Percentiles rank a stretch among this genome's conserved stretches.
phyloP scores from a whole-genome alignment of 2,329 filamentous ascomycete species.

The Dactylellina haptotyla region DNA sequence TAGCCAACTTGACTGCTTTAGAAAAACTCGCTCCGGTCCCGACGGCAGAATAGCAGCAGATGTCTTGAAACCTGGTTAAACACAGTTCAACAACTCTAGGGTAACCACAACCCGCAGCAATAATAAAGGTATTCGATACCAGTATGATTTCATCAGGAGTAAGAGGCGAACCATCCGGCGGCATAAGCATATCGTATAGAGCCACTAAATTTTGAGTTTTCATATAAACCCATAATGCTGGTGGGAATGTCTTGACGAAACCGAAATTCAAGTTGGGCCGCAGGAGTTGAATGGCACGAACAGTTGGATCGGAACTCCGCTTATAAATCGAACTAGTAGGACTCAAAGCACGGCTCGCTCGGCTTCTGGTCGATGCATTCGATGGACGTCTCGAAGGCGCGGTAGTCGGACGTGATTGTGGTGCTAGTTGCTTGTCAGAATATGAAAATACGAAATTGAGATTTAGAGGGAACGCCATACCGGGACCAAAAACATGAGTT shows the following conservation, averaged over 20 bases:
- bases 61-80: conserved; percentile 2
- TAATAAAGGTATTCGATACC: conserved; percentile 24
- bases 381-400: background rate
- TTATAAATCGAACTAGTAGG: background rate
- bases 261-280: conserved; percentile 7
- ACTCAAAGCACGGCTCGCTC: background rate
- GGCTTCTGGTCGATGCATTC: background rate
- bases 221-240: background rate
- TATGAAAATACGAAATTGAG: background rate
- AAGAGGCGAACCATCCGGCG: background rate
- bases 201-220: conserved; percentile 3
- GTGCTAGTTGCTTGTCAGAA: background rate
- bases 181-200: conserved; percentile 4
- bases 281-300: conserved; percentile 2
- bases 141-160: background rate
- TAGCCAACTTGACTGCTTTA: conserved; percentile 12
- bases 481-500: background rate
- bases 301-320: background rate
- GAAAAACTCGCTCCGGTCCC: background rate
- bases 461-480: background rate
- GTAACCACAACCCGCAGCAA: conserved; percentile 21
- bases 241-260: conserved; percentile 3
- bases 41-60: background rate
- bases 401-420: background rate
- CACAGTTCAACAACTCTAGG: conserved; percentile 18